Evolutionary conservation across 176 grass and related monocot species (phyloP).

Genomic region (Oryza brachyantha): DNA sequence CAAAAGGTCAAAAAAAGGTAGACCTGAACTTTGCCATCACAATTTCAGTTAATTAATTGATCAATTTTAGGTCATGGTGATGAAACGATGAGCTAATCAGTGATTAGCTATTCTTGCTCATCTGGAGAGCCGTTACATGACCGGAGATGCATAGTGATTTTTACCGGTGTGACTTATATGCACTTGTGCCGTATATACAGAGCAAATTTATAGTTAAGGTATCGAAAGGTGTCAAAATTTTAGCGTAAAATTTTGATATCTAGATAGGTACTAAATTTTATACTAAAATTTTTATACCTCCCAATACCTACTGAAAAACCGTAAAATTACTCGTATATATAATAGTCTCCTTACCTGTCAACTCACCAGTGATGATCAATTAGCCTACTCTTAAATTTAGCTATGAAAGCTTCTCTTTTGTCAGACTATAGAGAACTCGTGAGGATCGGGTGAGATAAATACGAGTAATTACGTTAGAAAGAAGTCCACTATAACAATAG

Average conservation of each 20-base stretch:
- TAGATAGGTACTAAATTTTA: too few relatives aligned
- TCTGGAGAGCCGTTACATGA: background rate
- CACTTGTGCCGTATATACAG: background rate
- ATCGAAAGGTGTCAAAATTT: too few relatives aligned
- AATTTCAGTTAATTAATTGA: conserved; percentile 2
- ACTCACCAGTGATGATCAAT: background rate
- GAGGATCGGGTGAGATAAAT: background rate
- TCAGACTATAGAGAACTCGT: background rate
- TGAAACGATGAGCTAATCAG: background rate
- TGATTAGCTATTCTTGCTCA: background rate
- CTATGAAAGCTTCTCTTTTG: background rate
- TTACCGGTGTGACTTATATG: background rate
- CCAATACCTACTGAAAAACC: too few relatives aligned
- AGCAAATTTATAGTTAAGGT: too few relatives aligned
- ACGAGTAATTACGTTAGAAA: background rate
- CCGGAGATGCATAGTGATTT: background rate
- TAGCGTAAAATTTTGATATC: too few relatives aligned
- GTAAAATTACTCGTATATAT: too few relatives aligned
- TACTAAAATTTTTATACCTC: too few relatives aligned
- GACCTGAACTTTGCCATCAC: background rate
- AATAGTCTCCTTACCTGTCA: background rate
- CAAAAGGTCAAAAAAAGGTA: background rate
- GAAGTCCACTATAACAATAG: background rate
- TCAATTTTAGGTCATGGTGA: background rate
- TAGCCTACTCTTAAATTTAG: background rate